Evolutionary conservation across 2,329 filamentous ascomycete genomes (phyloP).

Genomic region (Alternaria longipes): DNA sequence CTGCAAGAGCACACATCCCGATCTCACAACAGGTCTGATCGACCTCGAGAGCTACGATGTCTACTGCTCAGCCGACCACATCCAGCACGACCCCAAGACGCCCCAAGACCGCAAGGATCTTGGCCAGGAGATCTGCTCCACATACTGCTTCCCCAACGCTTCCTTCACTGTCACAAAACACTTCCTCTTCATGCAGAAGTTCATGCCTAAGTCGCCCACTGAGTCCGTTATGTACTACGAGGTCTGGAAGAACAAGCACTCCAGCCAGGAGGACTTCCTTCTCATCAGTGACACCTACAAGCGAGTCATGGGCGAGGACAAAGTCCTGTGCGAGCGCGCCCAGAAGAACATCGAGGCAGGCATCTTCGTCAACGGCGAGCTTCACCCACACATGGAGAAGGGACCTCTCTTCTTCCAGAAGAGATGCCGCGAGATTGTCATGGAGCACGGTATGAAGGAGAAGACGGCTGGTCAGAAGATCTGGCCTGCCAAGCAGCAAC

Average conservation of each 20-base stretch:
- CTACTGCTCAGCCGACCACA: slow-evolving; percentile 40
- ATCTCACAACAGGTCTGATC: slow-evolving; percentile 63
- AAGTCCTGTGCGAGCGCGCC: slow-evolving; percentile 66
- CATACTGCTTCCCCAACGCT: slow-evolving; percentile 45
- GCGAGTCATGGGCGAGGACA: slow-evolving; percentile 71
- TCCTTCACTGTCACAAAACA: slow-evolving; percentile 52
- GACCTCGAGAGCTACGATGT: slow-evolving; percentile 64
- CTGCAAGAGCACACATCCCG: slow-evolving; percentile 67
- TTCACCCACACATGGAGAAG: slow-evolving; percentile 69
- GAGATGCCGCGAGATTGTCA: slow-evolving; percentile 59
- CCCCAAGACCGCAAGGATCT: slow-evolving; percentile 36
- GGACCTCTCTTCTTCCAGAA: slow-evolving; percentile 67
- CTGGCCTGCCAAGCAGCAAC: slow-evolving; percentile 60
- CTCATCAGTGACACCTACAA: slow-evolving; percentile 69
- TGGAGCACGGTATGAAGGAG: slow-evolving; percentile 60
- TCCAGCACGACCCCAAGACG: slow-evolving; percentile 45
- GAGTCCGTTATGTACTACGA: slow-evolving; percentile 68
- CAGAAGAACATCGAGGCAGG: slow-evolving; percentile 70
- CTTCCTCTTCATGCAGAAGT: slow-evolving; percentile 71
- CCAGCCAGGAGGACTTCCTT: slow-evolving; percentile 67
- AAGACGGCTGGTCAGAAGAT: slow-evolving; percentile 58
- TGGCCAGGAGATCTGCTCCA: slow-evolving; percentile 41
- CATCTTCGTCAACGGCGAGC: slow-evolving; percentile 69
- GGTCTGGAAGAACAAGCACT: slow-evolving; percentile 69
- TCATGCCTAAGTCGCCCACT: slow-evolving; percentile 64